These are phyloP conservation scores for Peribolospora kevripleyi DNA, from an alignment of 768 basidiomycete species.

Conservation along the genomic window DNA sequence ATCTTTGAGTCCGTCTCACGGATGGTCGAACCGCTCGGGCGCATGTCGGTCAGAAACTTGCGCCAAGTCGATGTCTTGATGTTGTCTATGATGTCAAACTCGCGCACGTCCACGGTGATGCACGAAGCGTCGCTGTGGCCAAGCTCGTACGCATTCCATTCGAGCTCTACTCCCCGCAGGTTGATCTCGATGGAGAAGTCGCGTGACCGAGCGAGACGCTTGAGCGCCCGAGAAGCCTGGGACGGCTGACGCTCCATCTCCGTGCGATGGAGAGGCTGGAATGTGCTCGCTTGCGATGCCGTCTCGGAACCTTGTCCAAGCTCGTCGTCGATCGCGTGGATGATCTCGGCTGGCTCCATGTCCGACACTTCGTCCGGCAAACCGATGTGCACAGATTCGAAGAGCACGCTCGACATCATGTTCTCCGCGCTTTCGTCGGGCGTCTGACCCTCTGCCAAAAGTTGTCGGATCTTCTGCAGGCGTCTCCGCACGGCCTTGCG, in stretches of 20 bases:
- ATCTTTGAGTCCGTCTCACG: slow-evolving; percentile 81
- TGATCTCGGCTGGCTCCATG: slow-evolving; percentile 46
- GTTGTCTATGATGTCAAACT: slow-evolving; percentile 80
- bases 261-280: no score
- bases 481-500: slow-evolving; percentile 65
- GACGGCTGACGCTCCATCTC: no score
- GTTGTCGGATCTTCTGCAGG: slow-evolving; percentile 68
- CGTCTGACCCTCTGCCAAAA: slow-evolving; percentile 69
- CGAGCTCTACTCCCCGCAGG: slow-evolving; percentile 37
- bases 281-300: slow-evolving; percentile 17
- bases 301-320: slow-evolving; percentile 45
- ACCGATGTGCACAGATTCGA: slow-evolving; percentile 86
- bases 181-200: slow-evolving; percentile 63
- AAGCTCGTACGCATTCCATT: slow-evolving; percentile 24
- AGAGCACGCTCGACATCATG: slow-evolving; percentile 43
- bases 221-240: neutral
- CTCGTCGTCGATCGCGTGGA: slow-evolving; percentile 83
- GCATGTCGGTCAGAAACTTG: slow-evolving; percentile 74
- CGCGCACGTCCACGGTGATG: slow-evolving; percentile 39
- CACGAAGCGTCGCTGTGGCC: slow-evolving; percentile 33
- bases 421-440: slow-evolving; percentile 46
- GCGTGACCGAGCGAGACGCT: slow-evolving; percentile 39
- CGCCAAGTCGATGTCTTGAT: slow-evolving; percentile 98
- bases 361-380: slow-evolving; percentile 34
- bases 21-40: slow-evolving; percentile 61